phyloP scores from a whole-genome alignment of 176 grass and related monocot genomes.

The Cymbopogon citratus region DNA sequence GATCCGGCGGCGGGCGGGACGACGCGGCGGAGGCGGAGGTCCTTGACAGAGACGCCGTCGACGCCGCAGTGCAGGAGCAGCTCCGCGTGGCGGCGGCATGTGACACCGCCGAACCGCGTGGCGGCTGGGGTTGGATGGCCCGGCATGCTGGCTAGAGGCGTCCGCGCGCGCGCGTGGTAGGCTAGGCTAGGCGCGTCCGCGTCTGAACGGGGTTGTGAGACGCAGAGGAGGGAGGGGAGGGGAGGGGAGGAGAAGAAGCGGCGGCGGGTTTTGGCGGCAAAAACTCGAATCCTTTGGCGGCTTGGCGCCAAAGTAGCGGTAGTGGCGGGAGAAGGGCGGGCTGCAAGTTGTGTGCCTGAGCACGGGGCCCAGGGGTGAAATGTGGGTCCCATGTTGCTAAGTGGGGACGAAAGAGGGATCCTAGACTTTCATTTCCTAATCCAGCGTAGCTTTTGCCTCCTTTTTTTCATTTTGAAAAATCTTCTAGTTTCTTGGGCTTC shows the following conservation, averaged over 20 bases:
- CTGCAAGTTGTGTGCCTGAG: neutral
- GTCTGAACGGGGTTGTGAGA: neutral
- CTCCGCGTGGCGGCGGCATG: constrained; percentile 24
- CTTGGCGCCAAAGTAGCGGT: constrained; percentile 24
- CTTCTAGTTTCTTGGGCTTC: too few relatives aligned
- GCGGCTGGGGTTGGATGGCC: constrained; percentile 1
- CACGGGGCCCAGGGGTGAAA: neutral
- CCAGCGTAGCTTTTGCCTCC: too few relatives aligned
- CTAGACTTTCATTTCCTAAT: too few relatives aligned
- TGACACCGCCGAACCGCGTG: neutral
- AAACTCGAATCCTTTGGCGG: constrained; percentile 18
- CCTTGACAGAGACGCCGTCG: constrained; percentile 27
- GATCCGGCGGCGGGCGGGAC: constrained; percentile 42
- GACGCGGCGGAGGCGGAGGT: constrained; percentile 65
- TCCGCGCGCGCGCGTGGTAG: neutral
- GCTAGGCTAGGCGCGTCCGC: neutral
- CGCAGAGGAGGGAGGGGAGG: neutral
- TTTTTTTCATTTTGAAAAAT: too few relatives aligned
- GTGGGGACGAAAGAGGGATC: neutral
- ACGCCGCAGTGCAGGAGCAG: neutral
- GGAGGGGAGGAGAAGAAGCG: neutral
- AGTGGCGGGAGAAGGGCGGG: neutral
- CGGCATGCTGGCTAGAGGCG: constrained; percentile 29
- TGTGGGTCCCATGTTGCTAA: neutral
- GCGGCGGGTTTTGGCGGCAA: constrained; percentile 33